Conservation (phyloP, 2,329 filamentous ascomycete genomes). For the Arthrocladium fulminans region DNA sequence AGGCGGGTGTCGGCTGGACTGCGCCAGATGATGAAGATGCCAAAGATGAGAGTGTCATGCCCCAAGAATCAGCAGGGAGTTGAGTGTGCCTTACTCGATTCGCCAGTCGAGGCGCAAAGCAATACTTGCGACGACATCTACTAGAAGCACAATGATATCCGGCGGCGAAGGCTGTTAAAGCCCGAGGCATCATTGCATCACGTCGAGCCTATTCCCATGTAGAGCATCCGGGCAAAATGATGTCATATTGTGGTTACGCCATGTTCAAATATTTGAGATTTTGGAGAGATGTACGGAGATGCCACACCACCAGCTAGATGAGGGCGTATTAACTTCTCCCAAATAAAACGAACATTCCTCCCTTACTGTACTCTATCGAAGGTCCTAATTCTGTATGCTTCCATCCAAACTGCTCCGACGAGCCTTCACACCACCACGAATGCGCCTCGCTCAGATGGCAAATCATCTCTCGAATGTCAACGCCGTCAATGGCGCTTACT, state of each 20-base stretch:
- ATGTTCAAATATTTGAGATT: too few relatives aligned
- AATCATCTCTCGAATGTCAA: constrained; percentile 31
- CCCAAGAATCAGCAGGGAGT: not conserved
- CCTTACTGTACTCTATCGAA: too few relatives aligned
- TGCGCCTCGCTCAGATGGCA: constrained; percentile 39
- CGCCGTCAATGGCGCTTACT: constrained; percentile 12
- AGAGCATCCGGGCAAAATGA: not conserved
- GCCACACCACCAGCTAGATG: not conserved
- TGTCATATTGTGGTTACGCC: not conserved
- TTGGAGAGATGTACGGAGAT: not conserved
- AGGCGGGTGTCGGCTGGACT: constrained; percentile 52
- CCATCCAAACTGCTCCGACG: constrained; percentile 1
- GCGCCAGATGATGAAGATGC: constrained; percentile 27
- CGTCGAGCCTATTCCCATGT: not conserved
- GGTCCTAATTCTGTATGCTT: constrained; percentile 7
- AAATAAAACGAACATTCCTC: not conserved
- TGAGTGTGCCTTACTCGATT: too few relatives aligned
- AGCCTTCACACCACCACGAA: constrained; percentile 16
- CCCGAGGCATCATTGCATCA: not conserved
- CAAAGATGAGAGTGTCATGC: constrained; percentile 10
- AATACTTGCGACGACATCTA: not conserved
- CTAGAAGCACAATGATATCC: not conserved
- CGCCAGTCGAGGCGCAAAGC: too few relatives aligned
- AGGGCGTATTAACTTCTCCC: not conserved
- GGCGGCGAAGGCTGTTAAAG: not conserved